Percentiles rank a stretch among this genome's conserved stretches.
These are phyloP conservation scores for Glarea lozoyensis DNA, from an alignment of 495 filamentous ascomycete genomes.

Conservation along the genomic window DNA sequence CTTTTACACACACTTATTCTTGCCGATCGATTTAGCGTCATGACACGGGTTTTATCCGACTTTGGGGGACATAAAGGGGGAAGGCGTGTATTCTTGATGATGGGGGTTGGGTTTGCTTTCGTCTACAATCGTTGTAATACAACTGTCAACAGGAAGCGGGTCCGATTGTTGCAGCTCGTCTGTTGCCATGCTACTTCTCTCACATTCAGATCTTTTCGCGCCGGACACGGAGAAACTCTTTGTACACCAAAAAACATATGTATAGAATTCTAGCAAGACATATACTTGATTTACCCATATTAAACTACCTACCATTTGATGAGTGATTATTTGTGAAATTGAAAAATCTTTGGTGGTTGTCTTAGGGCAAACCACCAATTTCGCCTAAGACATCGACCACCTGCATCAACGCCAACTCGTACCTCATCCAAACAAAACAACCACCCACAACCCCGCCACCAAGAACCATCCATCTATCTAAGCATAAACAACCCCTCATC, in stretches of 20 bases:
- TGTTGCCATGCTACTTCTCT: conserved; percentile 8
- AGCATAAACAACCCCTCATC: too few relatives aligned
- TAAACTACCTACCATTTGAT: too few relatives aligned
- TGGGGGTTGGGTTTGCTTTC: conserved; percentile 22
- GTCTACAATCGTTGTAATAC: conserved; percentile 50
- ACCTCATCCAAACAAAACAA: too few relatives aligned
- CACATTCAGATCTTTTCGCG: conserved; percentile 20
- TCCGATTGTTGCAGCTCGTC: conserved; percentile 26
- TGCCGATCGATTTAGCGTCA: conserved; percentile 22
- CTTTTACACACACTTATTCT: conserved; percentile 14
- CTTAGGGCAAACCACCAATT: too few relatives aligned
- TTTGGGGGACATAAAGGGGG: conserved; percentile 5
- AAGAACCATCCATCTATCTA: too few relatives aligned
- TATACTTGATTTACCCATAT: too few relatives aligned
- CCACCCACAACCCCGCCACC: too few relatives aligned
- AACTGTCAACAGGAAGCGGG: conserved; percentile 28
- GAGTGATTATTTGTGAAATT: too few relatives aligned
- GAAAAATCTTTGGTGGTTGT: too few relatives aligned
- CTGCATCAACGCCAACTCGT: too few relatives aligned
- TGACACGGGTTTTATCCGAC: conserved; percentile 14
- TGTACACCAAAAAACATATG: conserved; percentile 21
- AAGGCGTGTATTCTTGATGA: conserved; percentile 16
- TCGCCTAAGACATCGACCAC: too few relatives aligned
- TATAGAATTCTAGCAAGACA: background rate
- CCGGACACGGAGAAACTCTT: conserved; percentile 32